Base-by-base conservation (phyloP, 345 rosid genomes). In the Boechera retrofracta region DNA sequence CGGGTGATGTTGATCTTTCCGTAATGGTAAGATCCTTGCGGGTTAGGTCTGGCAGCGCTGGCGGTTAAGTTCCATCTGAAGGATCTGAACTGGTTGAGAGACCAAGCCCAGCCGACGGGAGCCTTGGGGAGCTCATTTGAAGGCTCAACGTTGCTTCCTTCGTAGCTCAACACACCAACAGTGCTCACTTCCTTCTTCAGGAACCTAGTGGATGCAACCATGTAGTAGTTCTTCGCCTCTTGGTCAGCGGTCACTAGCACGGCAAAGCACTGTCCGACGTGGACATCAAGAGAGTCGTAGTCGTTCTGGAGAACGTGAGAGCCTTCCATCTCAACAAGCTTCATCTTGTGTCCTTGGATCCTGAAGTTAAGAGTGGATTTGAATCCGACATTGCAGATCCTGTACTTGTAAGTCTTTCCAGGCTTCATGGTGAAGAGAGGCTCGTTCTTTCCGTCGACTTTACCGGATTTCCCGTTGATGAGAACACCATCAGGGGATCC, bases 41-140 rank as follows among this genome's bases (percentile, higher is more conserved):
- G 94, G 80, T 89, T 89, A 42, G 94, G 94, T 78, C 94, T 86
- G 72, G 94, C 94, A 1, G 94, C 95, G 6, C 87, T 85, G 35
- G 92, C 85, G 1, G 96, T 90, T 29, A 90, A 76, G 82, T 90
- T 90, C 96, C 96, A 90, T 12, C 92, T 79, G 85, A 88, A 85
- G 45, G 96, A 73, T 4, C 96, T 85, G 82, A 87, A 88, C 81
- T 90, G 91, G 64, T 90, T 88, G 51, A 88, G 80, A n/a, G 96
- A 90, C 93, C 93, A 90, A 12, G 84, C 88, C 92, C 91, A 88
- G 2, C 91, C 89, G 10, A 79, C 84, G 0, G 92, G 96, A 10
- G 86, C 71, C 49, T 68, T 58, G 2, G 92, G 92, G 13, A 88
- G 73, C 28, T 64, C 83, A 0, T 59, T 41, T 15, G 89, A 83